These are phyloP conservation scores for Hansenula lynferdii DNA, from an alignment of 1,139 yeast genomes.

Conservation along the genomic window DNA sequence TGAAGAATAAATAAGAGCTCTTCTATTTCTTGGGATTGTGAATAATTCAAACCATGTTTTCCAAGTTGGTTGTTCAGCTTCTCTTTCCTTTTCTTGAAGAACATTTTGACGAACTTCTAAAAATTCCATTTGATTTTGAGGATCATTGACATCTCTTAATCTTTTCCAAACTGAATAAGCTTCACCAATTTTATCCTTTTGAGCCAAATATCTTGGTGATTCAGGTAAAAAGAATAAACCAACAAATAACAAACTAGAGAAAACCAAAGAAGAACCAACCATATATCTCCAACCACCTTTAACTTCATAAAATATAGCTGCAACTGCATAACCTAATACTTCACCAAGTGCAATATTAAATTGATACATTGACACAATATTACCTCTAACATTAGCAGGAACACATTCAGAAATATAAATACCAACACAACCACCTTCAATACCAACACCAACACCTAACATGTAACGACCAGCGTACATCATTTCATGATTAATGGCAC, in stretches of 20 bases:
- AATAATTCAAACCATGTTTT: slow-evolving; percentile 44
- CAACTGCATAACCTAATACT: slow-evolving; percentile 50
- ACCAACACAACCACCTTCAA: slow-evolving; percentile 59
- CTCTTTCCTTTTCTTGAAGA: slow-evolving; percentile 29
- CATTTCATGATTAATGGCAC: slow-evolving; percentile 35
- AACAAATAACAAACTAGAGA: slow-evolving; percentile 43
- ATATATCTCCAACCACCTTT: slow-evolving; percentile 56
- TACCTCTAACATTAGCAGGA: slow-evolving; percentile 54
- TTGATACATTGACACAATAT: slow-evolving; percentile 52
- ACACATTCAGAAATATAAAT: slow-evolving; percentile 56
- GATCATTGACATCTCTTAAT: slow-evolving; percentile 39
- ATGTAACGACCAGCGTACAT: slow-evolving; percentile 54
- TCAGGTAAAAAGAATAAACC: slow-evolving; percentile 47
- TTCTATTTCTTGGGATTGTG: slow-evolving; percentile 48
- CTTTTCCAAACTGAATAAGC: slow-evolving; percentile 53
- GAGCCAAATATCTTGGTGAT: slow-evolving; percentile 49
- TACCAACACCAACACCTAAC: slow-evolving; percentile 54
- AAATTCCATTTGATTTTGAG: slow-evolving; percentile 42
- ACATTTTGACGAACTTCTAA: slow-evolving; percentile 39
- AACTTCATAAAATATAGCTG: slow-evolving; percentile 51
- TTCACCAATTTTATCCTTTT: slow-evolving; percentile 45
- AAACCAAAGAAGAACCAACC: slow-evolving; percentile 54
- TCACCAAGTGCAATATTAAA: slow-evolving; percentile 56
- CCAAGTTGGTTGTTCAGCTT: slow-evolving; percentile 25
- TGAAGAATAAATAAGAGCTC: slow-evolving; percentile 51